Conservation (phyloP, 805 yeast species). For the Pichia paraexigua region DNA sequence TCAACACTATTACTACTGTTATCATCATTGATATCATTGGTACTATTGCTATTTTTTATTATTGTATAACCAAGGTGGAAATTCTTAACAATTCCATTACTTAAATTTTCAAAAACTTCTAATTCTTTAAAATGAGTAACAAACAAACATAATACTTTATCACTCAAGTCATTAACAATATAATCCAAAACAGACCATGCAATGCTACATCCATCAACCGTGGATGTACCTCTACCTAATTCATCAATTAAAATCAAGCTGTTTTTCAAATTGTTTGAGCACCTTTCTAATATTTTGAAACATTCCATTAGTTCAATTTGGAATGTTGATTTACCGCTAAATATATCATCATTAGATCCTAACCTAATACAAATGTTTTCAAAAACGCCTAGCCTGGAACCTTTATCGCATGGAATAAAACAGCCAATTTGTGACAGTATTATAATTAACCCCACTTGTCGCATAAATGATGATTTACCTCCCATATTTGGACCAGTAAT, state of each 20-base stretch:
- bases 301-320: conserved; percentile 71
- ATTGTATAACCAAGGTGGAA: conserved; percentile 59
- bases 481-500: conserved; percentile 90
- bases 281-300: conserved; percentile 41
- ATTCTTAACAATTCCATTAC: conserved; percentile 37
- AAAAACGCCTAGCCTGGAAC: conserved; percentile 47
- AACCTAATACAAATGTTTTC: conserved; percentile 48
- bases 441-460: conserved; percentile 62
- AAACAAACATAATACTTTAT: conserved; percentile 55
- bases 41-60: conserved; percentile 3
- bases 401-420: conserved; percentile 62
- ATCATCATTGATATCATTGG: not conserved
- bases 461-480: conserved; percentile 71
- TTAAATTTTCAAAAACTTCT: conserved; percentile 39
- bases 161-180: conserved; percentile 31
- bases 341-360: conserved; percentile 77
- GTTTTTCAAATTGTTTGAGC: conserved; percentile 31
- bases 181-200: conserved; percentile 67
- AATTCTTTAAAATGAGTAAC: conserved; percentile 80
- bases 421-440: conserved; percentile 76
- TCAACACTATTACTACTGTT: conserved; percentile 19
- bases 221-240: conserved; percentile 64
- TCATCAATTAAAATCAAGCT: conserved; percentile 67
- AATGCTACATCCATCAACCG: conserved; percentile 73
- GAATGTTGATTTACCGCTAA: conserved; percentile 75